Evolutionary conservation across 257 asterid species (phyloP).

Genomic region (Solanum virginianum): DNA sequence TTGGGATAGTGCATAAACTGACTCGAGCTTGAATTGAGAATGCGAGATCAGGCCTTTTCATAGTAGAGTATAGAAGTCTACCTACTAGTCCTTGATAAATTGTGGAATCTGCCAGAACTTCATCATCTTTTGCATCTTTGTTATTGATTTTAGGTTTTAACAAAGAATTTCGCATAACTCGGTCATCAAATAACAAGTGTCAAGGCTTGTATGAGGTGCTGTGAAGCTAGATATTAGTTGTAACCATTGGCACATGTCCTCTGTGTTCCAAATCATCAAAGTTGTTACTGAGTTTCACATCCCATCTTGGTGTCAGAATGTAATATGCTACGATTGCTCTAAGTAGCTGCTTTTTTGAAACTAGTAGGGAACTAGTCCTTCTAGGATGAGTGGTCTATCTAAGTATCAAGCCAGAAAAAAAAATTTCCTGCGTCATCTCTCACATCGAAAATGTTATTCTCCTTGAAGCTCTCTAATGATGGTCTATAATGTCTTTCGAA

Average conservation of each 20-base stretch:
- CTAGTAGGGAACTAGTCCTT: neutral
- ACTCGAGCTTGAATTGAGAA: too few relatives aligned
- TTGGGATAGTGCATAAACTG: too few relatives aligned
- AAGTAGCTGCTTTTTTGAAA: neutral
- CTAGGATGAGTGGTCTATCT: neutral
- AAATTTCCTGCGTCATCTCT: neutral
- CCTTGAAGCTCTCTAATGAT: neutral
- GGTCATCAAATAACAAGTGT: too few relatives aligned
- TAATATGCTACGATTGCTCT: neutral
- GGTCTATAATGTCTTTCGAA: neutral
- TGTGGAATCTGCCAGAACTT: too few relatives aligned
- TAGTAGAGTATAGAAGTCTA: too few relatives aligned
- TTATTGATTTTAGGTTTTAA: too few relatives aligned
- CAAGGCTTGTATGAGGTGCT: too few relatives aligned
- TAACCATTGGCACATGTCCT: neutral
- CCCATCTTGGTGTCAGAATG: neutral
- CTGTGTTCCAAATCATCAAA: neutral
- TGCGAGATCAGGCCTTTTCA: too few relatives aligned
- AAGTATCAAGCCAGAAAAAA: neutral
- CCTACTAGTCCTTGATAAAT: too few relatives aligned
- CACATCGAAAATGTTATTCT: neutral
- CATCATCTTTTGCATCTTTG: too few relatives aligned
- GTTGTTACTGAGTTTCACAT: neutral
- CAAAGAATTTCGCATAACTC: too few relatives aligned
- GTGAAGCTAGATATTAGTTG: neutral